Evolutionary conservation across 2,329 filamentous ascomycete genomes (phyloP), one percentile per base, ranked within the genome.

Genomic region (Ceratocystis smalleyi): DNA sequence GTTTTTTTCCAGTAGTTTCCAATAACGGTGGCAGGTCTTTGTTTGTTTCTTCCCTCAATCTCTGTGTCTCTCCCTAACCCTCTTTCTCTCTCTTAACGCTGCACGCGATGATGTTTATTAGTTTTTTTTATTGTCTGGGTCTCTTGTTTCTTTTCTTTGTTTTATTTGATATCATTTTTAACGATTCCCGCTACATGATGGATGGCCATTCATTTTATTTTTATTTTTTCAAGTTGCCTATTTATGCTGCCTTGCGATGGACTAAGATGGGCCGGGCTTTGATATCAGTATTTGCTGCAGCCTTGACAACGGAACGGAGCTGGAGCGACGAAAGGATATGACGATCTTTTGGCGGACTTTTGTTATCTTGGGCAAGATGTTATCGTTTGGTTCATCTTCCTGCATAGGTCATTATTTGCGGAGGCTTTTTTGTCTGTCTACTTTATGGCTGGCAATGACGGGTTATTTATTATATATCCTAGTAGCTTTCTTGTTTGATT

Each of bases 21-120:
- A 61, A 59, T 57, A 51, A 62, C 60, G 59, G 64, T 65, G 64
- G 64, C 59, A 65, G 40, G 60, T 65, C 59, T 63, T 65, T 65
- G 43, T 63, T 60, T 63, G 30, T 65, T 65, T 45, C 47, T 49
- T 65, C 43, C 54, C 40, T 65, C 59, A 24, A 24, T 55, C 27
- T 45, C 51, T 24, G 22, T 63, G 27, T 49, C 40, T 65, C 59
- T 45, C 35, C 43, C n/a, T 45, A 17, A 62, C 62, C 12, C 35
- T 63, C 43, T 49, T 27, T 65, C 57, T 43, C 32, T 54, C 24
- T 57, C 54, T 65, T 22, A 49, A 62, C 59, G 59, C 59, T 43
- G 40, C 40, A 40, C 32, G 27, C 61, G 47, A 54, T 43, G 43
- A 62, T 54, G 24, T 24, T 60, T 35, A 22, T 62, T 43, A 19